Percentiles rank a stretch among this genome's conserved stretches.
phyloP scores from a whole-genome alignment of 2,329 filamentous ascomycete species.

The Sphaerulina vaccinii region DNA sequence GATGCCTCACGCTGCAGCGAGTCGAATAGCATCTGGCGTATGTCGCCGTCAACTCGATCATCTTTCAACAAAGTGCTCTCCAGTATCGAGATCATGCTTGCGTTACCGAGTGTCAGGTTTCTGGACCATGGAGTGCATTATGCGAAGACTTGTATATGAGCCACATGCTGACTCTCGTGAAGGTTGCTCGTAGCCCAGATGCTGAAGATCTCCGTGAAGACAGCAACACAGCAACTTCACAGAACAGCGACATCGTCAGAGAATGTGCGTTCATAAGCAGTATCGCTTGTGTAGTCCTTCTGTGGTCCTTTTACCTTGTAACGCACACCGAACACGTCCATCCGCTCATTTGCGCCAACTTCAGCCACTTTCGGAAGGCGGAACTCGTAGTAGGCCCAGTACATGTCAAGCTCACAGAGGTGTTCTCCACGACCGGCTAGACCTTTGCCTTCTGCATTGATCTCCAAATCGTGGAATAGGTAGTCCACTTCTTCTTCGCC shows the following conservation, averaged over 20 bases:
- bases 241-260: slow-evolving; percentile 18
- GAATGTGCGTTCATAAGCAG: slow-evolving; percentile 36
- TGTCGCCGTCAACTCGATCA: slow-evolving; percentile 3
- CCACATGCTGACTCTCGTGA: neutral
- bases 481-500: slow-evolving; percentile 59
- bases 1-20: slow-evolving; percentile 17
- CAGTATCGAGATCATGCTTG: slow-evolving; percentile 23
- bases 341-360: slow-evolving; percentile 26
- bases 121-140: neutral
- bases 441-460: slow-evolving; percentile 43
- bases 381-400: slow-evolving; percentile 70
- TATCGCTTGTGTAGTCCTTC: slow-evolving; percentile 41
- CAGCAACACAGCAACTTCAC: slow-evolving; percentile 5
- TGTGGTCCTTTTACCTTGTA: slow-evolving; percentile 41
- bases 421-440: slow-evolving; percentile 68
- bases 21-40: slow-evolving; percentile 18
- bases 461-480: slow-evolving; percentile 72
- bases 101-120: neutral
- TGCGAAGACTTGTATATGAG: neutral
- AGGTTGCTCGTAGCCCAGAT: neutral
- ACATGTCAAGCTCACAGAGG: slow-evolving; percentile 69
- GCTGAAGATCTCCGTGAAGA: neutral
- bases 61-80: slow-evolving; percentile 23
- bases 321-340: slow-evolving; percentile 38
- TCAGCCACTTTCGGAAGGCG: slow-evolving; percentile 32